Base-by-base conservation (phyloP, 225 moss, liverwort and hornwort species). In the Sphagnum tenellum region DNA sequence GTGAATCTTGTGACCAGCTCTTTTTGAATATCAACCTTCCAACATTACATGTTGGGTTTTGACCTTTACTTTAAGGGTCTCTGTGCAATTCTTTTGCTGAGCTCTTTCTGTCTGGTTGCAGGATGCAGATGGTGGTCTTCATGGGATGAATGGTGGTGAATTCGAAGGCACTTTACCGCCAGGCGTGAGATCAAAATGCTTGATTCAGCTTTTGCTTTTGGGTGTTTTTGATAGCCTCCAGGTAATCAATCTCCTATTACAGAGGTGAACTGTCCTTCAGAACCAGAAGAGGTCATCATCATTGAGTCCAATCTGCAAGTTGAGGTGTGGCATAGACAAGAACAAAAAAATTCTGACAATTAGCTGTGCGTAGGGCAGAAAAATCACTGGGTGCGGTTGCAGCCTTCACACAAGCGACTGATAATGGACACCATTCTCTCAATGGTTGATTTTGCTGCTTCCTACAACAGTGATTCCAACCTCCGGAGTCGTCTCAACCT, bases 371-470 rank as follows among this genome's bases (percentile, higher is more conserved):
- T 63, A 46, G 62, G 50, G 70, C 92, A 98, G 93, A 89, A 57
- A 66, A 99, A 86, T 62, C 98, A 99, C 63, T 99, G 98, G 98
- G 82, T 87, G 67, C 81, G 83, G 57, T 77, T 99, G 59, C 77
- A 81, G 71, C 84, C 86, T 45, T 84, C 86, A 51, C 93, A 99
- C 51, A 90, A 91, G 81, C 87, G 86, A 61, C 74, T 93, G 65
- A 78, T 99, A 48, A 89, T 93, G 98, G 98, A 93, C 74, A 90
- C 90, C 62, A 89, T 99, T 75, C 70, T 90, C 12, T 99, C 93
- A 55, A 84, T 99, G 86, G 98, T 93, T 56, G 93, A 93, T 76
- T 99, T 99, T 65, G 83, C 93, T 64, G 87, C 90, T 59, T 89
- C 89, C 47, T 99, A 93, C 65, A 88, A 99, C 76, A 87, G 89